These are phyloP conservation scores for Penicillium chermesinum DNA, from an alignment of 495 filamentous ascomycete species.

Conservation along the genomic window DNA sequence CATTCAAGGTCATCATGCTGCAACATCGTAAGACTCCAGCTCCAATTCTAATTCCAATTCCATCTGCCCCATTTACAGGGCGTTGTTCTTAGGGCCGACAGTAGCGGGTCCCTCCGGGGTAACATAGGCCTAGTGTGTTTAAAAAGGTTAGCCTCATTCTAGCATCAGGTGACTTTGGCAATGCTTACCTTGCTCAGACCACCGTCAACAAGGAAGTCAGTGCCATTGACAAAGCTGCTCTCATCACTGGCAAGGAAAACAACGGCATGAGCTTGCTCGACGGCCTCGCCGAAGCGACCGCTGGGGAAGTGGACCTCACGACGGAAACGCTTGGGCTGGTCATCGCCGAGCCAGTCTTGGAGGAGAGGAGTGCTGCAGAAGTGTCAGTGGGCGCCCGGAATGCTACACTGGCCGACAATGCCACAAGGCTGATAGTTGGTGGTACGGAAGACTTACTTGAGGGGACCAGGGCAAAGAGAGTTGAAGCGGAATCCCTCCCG, in stretches of 20 bases:
- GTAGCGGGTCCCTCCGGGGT: constrained; percentile 79
- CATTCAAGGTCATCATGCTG: neutral
- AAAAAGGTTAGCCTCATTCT: constrained; percentile 11
- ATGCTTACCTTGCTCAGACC: constrained; percentile 75
- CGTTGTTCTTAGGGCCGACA: constrained; percentile 62
- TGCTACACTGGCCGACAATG: neutral
- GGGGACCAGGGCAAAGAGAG: constrained; percentile 84
- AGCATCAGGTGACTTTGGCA: neutral
- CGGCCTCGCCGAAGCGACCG: constrained; percentile 91
- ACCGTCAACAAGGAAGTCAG: constrained; percentile 94
- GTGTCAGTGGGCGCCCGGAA: neutral
- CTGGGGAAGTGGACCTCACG: constrained; percentile 93
- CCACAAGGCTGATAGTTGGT: neutral
- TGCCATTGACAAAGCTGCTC: constrained; percentile 86
- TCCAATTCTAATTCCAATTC: neutral
- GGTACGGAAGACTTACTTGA: constrained; percentile 57
- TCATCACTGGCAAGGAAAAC: constrained; percentile 93
- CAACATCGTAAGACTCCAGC: constrained; percentile 1
- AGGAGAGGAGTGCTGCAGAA: constrained; percentile 6
- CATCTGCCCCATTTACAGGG: constrained; percentile 19
- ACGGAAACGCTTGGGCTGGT: constrained; percentile 72
- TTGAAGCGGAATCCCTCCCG: constrained; percentile 86
- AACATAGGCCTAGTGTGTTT: constrained; percentile 63
- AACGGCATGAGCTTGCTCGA: constrained; percentile 93
- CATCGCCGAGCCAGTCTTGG: constrained; percentile 83